Base-by-base conservation (phyloP, 805 yeast species). In the Suhomyces canberraensis region DNA sequence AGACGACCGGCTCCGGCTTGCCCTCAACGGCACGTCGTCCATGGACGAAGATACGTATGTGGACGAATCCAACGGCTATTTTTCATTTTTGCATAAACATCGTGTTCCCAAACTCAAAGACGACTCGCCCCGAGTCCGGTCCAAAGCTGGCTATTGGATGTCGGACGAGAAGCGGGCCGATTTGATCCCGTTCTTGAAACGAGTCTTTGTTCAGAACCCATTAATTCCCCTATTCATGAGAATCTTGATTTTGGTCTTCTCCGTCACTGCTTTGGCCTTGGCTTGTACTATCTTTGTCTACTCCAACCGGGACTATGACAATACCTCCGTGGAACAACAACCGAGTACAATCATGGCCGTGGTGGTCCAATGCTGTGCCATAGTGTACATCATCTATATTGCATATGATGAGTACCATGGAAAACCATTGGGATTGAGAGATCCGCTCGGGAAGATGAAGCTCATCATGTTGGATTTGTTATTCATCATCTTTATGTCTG, bases 321-420 rank as follows among this genome's bases (percentile, higher is more conserved):
- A 59, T 3, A 44, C 49, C 13, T 54, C 63, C 9, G 60, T 86
- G 6, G 66, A 73, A 6, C 95, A 85, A 54, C 89, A 85, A 52
- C 84, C 98, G 13, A 82, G 95, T 48, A 86, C 98, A 0, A 80
- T 90, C 30, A 88, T 93, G 95, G 93, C 97, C 3, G 75, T 93
- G 2, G 79, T 79, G 35, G 95, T 91, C 3, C 91, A 89, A 52
- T 67, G 87, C 19, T 69, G 80, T 43, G 95, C 96, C 3, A 61
- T 87, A 17, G 73, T 78, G 0, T 93, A 93, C 55, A 72, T 89
- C 38, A 61, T 81, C 3, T 89, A 86, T 59, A 86, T 91, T 56
- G 79, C 95, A 2, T 80, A 79, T 51, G 98, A 93, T 59, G 98
- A 93, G 60, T 91, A 87, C 60, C 75, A 81, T 16, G 95, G 96